phyloP scores from a whole-genome alignment of 345 rosid genomes.

The Syzygium grande region DNA sequence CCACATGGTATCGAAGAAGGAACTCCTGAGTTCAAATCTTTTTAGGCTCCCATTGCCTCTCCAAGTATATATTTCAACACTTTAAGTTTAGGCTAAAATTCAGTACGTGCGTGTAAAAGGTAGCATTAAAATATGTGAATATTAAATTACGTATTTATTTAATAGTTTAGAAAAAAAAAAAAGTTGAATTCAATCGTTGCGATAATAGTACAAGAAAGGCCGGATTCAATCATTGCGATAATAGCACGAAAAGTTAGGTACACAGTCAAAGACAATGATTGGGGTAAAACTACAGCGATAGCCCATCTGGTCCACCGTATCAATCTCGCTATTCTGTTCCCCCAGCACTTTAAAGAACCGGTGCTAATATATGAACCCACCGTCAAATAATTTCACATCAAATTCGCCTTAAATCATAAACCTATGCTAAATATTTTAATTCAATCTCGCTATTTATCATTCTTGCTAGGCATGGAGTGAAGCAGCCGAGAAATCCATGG shows the following conservation, averaged over 20 bases:
- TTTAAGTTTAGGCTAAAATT: too few species aligned
- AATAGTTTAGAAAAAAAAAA: too few species aligned
- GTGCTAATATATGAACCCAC: neutral
- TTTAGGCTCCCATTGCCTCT: too few species aligned
- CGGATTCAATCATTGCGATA: neutral
- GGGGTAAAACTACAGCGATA: neutral
- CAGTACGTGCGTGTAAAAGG: too few species aligned
- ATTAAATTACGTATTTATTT: too few species aligned
- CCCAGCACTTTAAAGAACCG: neutral
- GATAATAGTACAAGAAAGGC: neutral
- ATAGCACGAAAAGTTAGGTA: neutral
- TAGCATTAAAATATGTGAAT: too few species aligned
- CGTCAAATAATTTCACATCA: neutral
- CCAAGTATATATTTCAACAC: too few species aligned
- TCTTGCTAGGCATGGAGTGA: neutral
- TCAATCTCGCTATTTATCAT: too few species aligned
- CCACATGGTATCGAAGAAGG: too few species aligned
- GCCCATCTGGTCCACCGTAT: neutral
- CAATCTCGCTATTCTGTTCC: neutral
- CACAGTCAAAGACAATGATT: neutral
- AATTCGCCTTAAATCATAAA: neutral
- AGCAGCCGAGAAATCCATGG: neutral
- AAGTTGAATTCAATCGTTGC: too few species aligned
- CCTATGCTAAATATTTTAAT: neutral
- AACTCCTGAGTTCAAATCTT: too few species aligned